These are phyloP conservation scores for Ramaria sp. DNA, from an alignment of 768 basidiomycete species.

Conservation along the genomic window DNA sequence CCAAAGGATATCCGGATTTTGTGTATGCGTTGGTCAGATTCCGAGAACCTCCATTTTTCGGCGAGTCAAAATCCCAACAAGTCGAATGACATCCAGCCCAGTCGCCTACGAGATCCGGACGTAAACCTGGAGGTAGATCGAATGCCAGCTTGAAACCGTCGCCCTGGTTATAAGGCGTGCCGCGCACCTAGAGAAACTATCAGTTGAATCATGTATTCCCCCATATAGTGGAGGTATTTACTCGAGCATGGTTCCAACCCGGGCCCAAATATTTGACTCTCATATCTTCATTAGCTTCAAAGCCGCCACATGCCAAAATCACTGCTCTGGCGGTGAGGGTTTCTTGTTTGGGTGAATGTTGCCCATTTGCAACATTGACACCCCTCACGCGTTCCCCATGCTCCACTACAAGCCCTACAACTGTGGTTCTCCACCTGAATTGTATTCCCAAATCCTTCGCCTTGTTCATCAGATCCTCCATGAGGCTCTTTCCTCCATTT, in stretches of 20 bases:
- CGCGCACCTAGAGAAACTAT: conserved; percentile 37
- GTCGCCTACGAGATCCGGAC: conserved; percentile 51
- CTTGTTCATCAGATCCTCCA: conserved; percentile 32
- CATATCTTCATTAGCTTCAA: conserved; percentile 44
- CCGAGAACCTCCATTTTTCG: conserved; percentile 39
- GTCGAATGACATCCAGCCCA: conserved; percentile 65
- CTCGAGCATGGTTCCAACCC: conserved; percentile 48
- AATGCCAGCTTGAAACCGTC: conserved; percentile 44
- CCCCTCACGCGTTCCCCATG: conserved; percentile 31
- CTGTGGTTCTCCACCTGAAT: conserved; percentile 47
- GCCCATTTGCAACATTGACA: conserved; percentile 31
- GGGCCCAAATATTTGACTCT: conserved; percentile 45
- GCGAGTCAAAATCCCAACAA: conserved; percentile 58
- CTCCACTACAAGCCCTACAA: conserved; percentile 25
- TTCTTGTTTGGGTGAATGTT: conserved; percentile 17
- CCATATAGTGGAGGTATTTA: conserved; percentile 16
- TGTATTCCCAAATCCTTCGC: conserved; percentile 31
- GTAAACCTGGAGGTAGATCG: conserved; percentile 25
- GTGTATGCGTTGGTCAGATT: conserved; percentile 58
- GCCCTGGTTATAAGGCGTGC: conserved; percentile 63
- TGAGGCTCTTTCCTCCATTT: conserved; percentile 59
- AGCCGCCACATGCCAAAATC: conserved; percentile 57
- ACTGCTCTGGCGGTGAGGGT: conserved; percentile 33
- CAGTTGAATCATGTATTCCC: neutral
- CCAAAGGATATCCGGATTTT: conserved; percentile 63